Percentiles rank a stretch among this genome's conserved stretches.
phyloP scores from a whole-genome alignment of 2,329 filamentous ascomycete genomes.

The Fusarium mexicanum region DNA sequence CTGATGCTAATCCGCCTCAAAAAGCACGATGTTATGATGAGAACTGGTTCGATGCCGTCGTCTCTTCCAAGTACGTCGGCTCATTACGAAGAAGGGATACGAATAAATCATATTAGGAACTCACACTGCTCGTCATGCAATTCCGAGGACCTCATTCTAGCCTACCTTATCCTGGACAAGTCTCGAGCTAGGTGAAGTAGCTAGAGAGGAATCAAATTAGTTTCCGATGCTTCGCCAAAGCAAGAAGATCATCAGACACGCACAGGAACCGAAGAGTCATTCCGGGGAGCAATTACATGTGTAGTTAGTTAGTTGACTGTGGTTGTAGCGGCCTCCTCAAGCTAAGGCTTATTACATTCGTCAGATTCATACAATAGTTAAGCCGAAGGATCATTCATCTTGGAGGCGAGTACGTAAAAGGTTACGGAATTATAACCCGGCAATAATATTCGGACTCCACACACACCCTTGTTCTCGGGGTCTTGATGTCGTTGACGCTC shows the following conservation, averaged over 20 bases:
- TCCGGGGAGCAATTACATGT: not conserved
- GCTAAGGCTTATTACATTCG: not conserved
- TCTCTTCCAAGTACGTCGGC: not conserved
- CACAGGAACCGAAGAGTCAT: not conserved
- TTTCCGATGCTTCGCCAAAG: not conserved
- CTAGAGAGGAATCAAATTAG: not conserved
- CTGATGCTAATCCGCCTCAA: not conserved
- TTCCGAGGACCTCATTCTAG: not conserved
- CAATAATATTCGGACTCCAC: slow-evolving; percentile 38
- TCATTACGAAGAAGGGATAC: not conserved
- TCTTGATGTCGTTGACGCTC: slow-evolving; percentile 30
- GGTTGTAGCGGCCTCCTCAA: not conserved
- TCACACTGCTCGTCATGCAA: not conserved
- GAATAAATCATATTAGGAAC: not conserved
- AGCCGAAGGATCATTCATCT: not conserved
- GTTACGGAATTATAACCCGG: slow-evolving; percentile 36
- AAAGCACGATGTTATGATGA: not conserved
- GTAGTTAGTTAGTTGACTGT: not conserved
- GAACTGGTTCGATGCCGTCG: not conserved
- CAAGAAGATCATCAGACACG: not conserved
- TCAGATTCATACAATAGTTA: not conserved
- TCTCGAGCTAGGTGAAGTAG: not conserved
- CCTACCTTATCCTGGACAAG: not conserved
- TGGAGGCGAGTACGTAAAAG: slow-evolving; percentile 13
- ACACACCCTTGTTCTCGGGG: slow-evolving; percentile 1